A percentile compares a stretch with the other conserved stretches of the same genome.
Conservation (phyloP, 805 yeast species). For the Candida hungchunana region DNA sequence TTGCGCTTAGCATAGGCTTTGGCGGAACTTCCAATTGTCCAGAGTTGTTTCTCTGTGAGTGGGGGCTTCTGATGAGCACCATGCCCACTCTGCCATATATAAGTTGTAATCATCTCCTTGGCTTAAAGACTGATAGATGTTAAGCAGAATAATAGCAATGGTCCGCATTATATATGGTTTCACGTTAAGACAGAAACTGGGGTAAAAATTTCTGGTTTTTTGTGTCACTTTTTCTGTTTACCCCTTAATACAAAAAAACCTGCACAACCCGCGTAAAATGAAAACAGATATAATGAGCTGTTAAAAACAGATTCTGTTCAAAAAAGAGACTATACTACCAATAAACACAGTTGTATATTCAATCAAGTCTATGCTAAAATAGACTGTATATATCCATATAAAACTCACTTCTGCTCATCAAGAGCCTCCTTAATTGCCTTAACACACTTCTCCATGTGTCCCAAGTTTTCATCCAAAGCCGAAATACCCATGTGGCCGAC, state of each 20-base stretch:
- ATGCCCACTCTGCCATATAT: background rate
- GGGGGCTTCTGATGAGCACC: background rate
- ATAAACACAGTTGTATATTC: background rate
- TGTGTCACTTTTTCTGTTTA: too few relatives aligned
- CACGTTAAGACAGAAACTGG: too few relatives aligned
- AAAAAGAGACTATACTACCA: too few relatives aligned
- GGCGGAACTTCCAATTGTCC: background rate
- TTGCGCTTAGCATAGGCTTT: background rate
- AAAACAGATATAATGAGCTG: too few relatives aligned
- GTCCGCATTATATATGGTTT: too few relatives aligned
- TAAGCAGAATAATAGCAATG: too few relatives aligned
- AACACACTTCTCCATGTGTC: slow-evolving; percentile 49
- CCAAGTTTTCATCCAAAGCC: slow-evolving; percentile 50
- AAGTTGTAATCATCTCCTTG: background rate
- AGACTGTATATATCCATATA: too few relatives aligned
- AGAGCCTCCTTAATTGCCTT: slow-evolving; percentile 42
- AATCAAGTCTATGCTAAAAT: slow-evolving; percentile 20
- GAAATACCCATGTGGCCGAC: slow-evolving; percentile 96
- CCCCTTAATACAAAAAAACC: too few relatives aligned
- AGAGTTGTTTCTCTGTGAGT: background rate
- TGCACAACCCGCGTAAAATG: too few relatives aligned
- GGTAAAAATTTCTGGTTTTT: too few relatives aligned
- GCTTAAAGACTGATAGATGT: too few relatives aligned
- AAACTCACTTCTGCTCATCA: slow-evolving; percentile 28
- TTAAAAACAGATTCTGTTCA: too few relatives aligned